Conservation (phyloP, 192 early-diverging fungal species). For the Coemansia sp. region DNA sequence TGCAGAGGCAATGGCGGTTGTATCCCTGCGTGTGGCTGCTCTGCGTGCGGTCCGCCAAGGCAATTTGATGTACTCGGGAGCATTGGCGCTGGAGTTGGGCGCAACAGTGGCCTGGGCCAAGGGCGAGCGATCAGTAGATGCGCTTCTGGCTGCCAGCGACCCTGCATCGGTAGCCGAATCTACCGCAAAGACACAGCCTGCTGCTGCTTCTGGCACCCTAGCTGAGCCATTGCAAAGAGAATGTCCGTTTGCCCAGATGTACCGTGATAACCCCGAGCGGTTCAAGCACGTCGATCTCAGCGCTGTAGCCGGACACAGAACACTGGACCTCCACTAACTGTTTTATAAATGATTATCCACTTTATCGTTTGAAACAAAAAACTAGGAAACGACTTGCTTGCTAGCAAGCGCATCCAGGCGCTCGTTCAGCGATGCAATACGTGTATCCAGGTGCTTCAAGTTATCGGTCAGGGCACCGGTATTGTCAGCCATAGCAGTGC, state of each 20-base stretch:
- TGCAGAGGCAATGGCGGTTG: constrained; percentile 6
- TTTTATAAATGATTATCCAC: no score
- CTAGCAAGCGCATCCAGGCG: constrained; percentile 47
- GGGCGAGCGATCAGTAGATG: neutral
- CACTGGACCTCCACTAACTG: constrained; percentile 21
- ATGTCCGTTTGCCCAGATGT: constrained; percentile 52
- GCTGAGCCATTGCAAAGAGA: constrained; percentile 22
- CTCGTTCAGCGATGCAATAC: constrained; percentile 64
- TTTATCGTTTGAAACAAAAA: no score
- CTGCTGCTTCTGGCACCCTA: no score
- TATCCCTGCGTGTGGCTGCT: constrained; percentile 23
- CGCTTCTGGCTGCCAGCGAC: neutral
- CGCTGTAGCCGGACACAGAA: constrained; percentile 24
- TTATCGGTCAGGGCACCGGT: constrained; percentile 62
- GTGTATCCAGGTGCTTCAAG: constrained; percentile 62
- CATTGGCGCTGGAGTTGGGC: constrained; percentile 26
- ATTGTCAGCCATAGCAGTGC: constrained; percentile 61
- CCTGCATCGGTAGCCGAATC: neutral
- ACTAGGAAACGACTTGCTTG: neutral
- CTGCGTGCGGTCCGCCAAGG: constrained; percentile 15
- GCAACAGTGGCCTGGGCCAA: constrained; percentile 15
- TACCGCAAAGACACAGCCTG: neutral
- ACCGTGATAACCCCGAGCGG: constrained; percentile 41
- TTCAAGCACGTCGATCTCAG: constrained; percentile 40
- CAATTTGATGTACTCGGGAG: constrained; percentile 24